Base-by-base conservation (phyloP, 2,329 filamentous ascomycete species). In the Calonectria pseudoreteaudii region DNA sequence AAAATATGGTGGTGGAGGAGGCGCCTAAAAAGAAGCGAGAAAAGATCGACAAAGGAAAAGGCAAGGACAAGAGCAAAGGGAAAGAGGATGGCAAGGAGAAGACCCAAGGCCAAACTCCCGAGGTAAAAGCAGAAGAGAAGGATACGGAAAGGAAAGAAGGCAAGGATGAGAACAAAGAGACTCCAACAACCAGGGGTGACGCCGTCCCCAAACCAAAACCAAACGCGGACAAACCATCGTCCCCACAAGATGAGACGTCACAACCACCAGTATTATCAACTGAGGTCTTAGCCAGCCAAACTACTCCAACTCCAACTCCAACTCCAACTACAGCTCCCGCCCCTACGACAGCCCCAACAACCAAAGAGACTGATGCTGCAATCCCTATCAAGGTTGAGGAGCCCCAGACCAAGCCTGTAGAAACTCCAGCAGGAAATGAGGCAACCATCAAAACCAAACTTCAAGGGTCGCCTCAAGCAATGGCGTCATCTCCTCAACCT, bases 1-100 rank as follows among this genome's bases (percentile, higher is more conserved):
- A 90, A 47, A 89, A 88, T 2, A 88, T 92, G 75, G 89, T 93
- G 74, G 90, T 93, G 79, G 91, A 92, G 81, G 90, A 92, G 80
- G 91, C 90, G 80, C 87, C 88, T 76, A 93, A 92, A 81, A 87
- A 88, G 83, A 93, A 91, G 82, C 85, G 87, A 71, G 86, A 86
- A 64, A 84, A 83, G 66, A 82, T 78, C 1, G 83, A 85, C 6
- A 85, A 86, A 78, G 79, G 65, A 7, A 81, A 81, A 70, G 76
- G 34, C 2, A 81, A 80, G 28, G 79, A 71, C 30, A 78, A 74
- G 80, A 73, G 53, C 2, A 75, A 78, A 49, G 78, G 58, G 56
- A 74, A 71, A 81, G 77, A 77, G 2, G 84, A 85, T 77, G 79
- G 69, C 13, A 76, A 74, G 66, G 75, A 71, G 13, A 75, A 75